Evolutionary conservation across 2,329 filamentous ascomycete species (phyloP), one percentile per base, ranked within the genome.

Genomic region (Pseudocercospora ulei): DNA sequence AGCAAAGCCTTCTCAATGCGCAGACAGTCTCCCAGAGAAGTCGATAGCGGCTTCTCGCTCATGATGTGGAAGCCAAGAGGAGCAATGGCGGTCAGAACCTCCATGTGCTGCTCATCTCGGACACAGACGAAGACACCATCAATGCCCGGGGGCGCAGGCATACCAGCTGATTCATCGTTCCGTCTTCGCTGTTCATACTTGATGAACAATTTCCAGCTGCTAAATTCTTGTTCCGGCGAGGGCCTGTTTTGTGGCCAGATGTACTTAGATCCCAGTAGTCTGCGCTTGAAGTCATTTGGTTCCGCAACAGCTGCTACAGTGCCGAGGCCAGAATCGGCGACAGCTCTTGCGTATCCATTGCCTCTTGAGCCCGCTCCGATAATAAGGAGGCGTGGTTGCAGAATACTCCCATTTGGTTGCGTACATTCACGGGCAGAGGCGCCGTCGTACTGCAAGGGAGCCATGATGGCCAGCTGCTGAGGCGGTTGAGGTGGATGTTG

Each of bases 21-120:
- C 22, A 94, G 65, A 56, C 86, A 95, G 53, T 90, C 85, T 11
- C 70, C 61, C 17, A 96, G 65, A 0, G 75, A 80, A 13, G 84
- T 85, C 0, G 86, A 84, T 38, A 98, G 65, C 2, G 90, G 90
- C 64, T 98, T 98, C 68, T 98, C 90, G 59, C 86, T 92, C 70
- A 95, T 82, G 48, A 96, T 76, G 60, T 95, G 86, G 31, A 95
- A 65, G 2, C 68, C 73, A 57, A 67, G 64, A 7, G 73, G 73
- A 1, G 82, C 79, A 36, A 94, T 69, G 1, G 76, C 81, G 27
- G 79, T 70, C 13, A 94, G 73, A 31, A 88, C 84, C 39, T 86
- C 79, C 34, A 77, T 77, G 61, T 98, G 90, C 65, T 83, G 79
- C 62, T 93, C 82, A 60, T 98, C 90, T 6, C 88, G 70, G 2